Conservation (phyloP, 176 grass and related monocot species). For the Musa itinerans region DNA sequence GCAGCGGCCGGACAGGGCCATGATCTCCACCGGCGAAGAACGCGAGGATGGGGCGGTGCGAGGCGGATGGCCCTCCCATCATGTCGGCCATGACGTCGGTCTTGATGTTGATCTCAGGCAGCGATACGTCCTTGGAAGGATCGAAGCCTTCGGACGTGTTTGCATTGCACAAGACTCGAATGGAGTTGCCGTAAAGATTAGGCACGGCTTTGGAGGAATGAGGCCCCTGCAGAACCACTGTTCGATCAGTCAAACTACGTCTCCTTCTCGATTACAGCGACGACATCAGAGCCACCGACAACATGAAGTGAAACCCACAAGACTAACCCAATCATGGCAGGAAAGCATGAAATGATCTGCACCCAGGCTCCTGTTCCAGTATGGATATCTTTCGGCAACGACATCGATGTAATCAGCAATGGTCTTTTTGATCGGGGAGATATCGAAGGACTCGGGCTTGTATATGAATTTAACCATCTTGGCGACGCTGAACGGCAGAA, state of each 20-base stretch:
- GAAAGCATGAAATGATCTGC: slow-evolving; percentile 93
- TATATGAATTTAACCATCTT: slow-evolving; percentile 85
- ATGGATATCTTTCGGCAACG: slow-evolving; percentile 43
- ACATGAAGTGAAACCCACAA: no score
- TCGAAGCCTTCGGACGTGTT: slow-evolving; percentile 89
- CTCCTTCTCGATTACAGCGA: no score
- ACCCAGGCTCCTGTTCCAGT: slow-evolving; percentile 75
- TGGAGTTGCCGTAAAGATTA: slow-evolving; percentile 44
- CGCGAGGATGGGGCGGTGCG: slow-evolving; percentile 46
- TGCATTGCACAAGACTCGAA: slow-evolving; percentile 83
- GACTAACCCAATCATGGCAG: slow-evolving; percentile 78
- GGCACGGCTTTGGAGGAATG: slow-evolving; percentile 37
- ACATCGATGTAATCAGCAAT: slow-evolving; percentile 58
- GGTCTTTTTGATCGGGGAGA: slow-evolving; percentile 42
- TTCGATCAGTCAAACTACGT: no score
- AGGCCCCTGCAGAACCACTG: slow-evolving; percentile 40
- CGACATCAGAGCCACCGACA: no score
- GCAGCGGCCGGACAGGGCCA: slow-evolving; percentile 55
- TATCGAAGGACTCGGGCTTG: slow-evolving; percentile 32
- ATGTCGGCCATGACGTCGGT: slow-evolving; percentile 28
- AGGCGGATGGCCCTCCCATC: slow-evolving; percentile 60
- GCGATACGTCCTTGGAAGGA: slow-evolving; percentile 54
- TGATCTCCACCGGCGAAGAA: slow-evolving; percentile 86
- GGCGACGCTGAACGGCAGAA: slow-evolving; percentile 78
- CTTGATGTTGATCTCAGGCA: slow-evolving; percentile 71